Evolutionary conservation across 1,139 yeast species (phyloP), one percentile per base, ranked within the genome.

Genomic region (Spencermartinsiella ligniputridi): DNA sequence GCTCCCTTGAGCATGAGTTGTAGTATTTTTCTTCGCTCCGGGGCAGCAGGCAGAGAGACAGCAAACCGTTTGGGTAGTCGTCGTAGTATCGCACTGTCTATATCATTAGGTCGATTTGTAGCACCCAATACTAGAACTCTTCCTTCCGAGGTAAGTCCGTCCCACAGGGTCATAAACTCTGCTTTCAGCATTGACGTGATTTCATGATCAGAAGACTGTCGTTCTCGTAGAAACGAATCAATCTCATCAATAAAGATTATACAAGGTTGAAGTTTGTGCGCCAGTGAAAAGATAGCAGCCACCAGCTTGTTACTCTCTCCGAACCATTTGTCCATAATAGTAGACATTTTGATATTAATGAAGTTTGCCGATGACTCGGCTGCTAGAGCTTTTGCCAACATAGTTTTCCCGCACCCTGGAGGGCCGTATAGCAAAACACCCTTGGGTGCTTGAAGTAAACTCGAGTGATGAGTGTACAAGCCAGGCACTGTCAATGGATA

Each of bases 361-460:
- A 92, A 92, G 57, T 84, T 88, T 0, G 98, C 97, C 0, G 90
- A 90, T 56, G 95, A 83, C 63, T 90, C 96, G 46, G 81, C 79
- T 1, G 97, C 97, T 40, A 92, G 75, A 0, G 97, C 97, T 63
- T 90, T 90, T 13, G 97, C 97, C 56, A 92, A 72, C 97, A 92
- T 89, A n/a, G 97, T 92, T 66, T 92, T 92, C 47, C 98, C 98
- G 65, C 97, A 92, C 0, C 98, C 97, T 0, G 98, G 98, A 1
- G 98, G 97, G 0, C 98, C 98, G 61, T 88, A 83, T 45, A 92
- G 74, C 39, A 92, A 69, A 2, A 92, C 97, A 22, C 98, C 98
- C 59, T 88, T 90, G 2, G 98, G 98, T 1, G 96, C 92, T 58
- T 84, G 88, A 29, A 84, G 71, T 45, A 92, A 70, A 30, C 78